Conservation (phyloP, 495 filamentous ascomycete genomes). For the Rhizodiscina lignyota region DNA sequence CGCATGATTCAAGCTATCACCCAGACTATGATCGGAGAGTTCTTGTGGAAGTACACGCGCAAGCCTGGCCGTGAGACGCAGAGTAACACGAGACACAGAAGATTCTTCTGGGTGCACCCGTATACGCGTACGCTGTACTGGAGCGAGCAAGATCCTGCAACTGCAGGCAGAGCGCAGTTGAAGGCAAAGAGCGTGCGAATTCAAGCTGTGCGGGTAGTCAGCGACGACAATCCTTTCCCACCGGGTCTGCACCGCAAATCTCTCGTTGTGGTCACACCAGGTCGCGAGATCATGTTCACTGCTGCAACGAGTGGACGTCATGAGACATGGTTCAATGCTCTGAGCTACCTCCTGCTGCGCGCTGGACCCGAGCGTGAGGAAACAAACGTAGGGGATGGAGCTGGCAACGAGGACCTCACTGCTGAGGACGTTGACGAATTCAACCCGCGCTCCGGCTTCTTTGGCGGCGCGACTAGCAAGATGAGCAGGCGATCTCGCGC, state of each 20-base stretch:
- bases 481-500: conserved; percentile 37
- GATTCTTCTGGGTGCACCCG: conserved; percentile 98
- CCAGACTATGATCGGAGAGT: conserved; percentile 98
- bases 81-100: conserved; percentile 73
- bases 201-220: conserved; percentile 82
- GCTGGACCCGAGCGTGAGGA: conserved; percentile 33
- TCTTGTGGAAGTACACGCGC: conserved; percentile 96
- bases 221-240: conserved; percentile 89
- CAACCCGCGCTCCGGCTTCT: conserved; percentile 56
- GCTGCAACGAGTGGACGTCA: conserved; percentile 85
- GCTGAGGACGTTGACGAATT: conserved; percentile 79
- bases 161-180: conserved; percentile 56
- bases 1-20: conserved; percentile 99
- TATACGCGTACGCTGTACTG: conserved; percentile 96
- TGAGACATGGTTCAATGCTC: conserved; percentile 96
- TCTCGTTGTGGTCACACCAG: conserved; percentile 76
- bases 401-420: conserved; percentile 31
- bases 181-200: conserved; percentile 92
- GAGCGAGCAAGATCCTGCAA: conserved; percentile 78
- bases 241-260: conserved; percentile 89
- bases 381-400: conserved; percentile 26
- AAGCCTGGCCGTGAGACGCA: conserved; percentile 73
- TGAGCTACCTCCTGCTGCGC: conserved; percentile 74
- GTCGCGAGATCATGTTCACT: conserved; percentile 78
- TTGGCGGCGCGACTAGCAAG: conserved; percentile 35